Evolutionary conservation across 768 basidiomycete species (phyloP).

Genomic region (Lentinula boryana): DNA sequence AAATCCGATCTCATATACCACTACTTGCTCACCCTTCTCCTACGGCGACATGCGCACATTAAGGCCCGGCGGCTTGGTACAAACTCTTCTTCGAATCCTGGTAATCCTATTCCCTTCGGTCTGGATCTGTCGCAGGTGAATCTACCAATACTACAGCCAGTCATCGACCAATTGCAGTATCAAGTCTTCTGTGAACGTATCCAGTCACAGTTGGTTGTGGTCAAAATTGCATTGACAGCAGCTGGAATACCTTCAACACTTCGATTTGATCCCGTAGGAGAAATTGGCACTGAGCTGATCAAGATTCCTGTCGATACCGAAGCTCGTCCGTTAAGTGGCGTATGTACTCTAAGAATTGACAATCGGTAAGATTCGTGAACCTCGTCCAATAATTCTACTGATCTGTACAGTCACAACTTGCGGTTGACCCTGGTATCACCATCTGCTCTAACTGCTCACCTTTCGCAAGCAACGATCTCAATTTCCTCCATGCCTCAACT

Average conservation of each 20-base stretch:
- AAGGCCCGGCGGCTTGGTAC: constrained; percentile 35
- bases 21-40: constrained; percentile 55
- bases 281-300: constrained; percentile 57
- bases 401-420: constrained; percentile 51
- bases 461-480: constrained; percentile 70
- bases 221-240: constrained; percentile 38
- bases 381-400: background rate
- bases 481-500: constrained; percentile 77
- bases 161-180: constrained; percentile 79
- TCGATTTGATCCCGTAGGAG: constrained; percentile 59
- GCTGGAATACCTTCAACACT: constrained; percentile 54
- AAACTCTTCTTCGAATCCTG: constrained; percentile 11
- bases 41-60: constrained; percentile 49
- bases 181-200: constrained; percentile 65
- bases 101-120: constrained; percentile 4
- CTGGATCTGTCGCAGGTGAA: constrained; percentile 23
- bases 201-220: constrained; percentile 48
- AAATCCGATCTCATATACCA: constrained; percentile 68
- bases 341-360: constrained; percentile 66
- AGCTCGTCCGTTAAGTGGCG: constrained; percentile 53
- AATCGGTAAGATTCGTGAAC: constrained; percentile 38
- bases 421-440: constrained; percentile 75
- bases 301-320: constrained; percentile 36
- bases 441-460: constrained; percentile 69
- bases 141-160: constrained; percentile 54